A percentile compares a stretch with the other conserved stretches of the same genome.
Evolutionary conservation across 805 yeast genomes (phyloP).

Genomic region (Schizosaccharomyces octosporus): DNA sequence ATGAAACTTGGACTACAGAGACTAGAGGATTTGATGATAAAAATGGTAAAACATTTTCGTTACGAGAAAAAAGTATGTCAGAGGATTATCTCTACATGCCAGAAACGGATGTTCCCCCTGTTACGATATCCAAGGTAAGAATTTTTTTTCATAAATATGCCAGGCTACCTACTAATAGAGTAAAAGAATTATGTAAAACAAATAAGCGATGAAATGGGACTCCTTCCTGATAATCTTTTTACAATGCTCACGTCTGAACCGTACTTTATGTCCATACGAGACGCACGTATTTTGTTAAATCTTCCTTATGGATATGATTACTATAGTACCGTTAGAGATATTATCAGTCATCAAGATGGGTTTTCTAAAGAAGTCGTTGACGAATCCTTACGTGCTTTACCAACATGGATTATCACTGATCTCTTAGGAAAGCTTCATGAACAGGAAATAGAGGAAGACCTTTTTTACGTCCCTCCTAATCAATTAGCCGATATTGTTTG

Average conservation of each 20-base stretch:
- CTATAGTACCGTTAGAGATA: not conserved
- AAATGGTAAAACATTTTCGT: conserved; percentile 25
- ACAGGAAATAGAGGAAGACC: not conserved
- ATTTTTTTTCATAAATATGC: too few relatives aligned
- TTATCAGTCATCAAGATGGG: not conserved
- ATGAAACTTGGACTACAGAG: conserved; percentile 23
- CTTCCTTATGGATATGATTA: not conserved
- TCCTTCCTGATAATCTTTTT: not conserved
- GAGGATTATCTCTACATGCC: conserved; percentile 86
- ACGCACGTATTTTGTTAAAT: not conserved
- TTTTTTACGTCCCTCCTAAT: not conserved
- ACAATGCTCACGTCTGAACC: not conserved
- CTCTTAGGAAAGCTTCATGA: not conserved
- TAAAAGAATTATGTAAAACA: not conserved
- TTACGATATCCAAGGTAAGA: not conserved
- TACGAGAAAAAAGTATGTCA: conserved; percentile 56
- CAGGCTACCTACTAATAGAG: not conserved
- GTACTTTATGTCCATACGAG: not conserved
- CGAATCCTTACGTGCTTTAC: not conserved
- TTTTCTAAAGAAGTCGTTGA: not conserved
- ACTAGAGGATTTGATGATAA: conserved; percentile 86
- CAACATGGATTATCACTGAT: not conserved
- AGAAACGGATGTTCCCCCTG: conserved; percentile 57
- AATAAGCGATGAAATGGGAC: not conserved
- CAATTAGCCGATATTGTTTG: not conserved